Evolutionary conservation across 176 grass and related monocot genomes (phyloP), one percentile per base, ranked within the genome.

Genomic region (Lolium rigidum): DNA sequence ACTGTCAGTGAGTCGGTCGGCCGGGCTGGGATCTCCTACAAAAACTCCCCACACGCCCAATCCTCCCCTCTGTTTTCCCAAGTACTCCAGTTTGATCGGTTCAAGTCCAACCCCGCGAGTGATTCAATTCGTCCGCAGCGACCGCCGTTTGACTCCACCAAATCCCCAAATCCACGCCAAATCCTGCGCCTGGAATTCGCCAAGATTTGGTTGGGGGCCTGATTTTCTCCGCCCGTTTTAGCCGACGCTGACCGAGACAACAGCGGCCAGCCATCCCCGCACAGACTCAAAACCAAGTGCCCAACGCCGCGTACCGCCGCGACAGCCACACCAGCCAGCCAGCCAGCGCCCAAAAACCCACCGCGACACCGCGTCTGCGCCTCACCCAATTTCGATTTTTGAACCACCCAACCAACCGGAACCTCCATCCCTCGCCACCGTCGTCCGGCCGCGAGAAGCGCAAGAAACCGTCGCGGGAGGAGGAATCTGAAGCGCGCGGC

Each of bases 241-340:
- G 85, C 39, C 80, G 81, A 80, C 76, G 85, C 81, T 81, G 89
- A 84, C 85, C 59, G 59, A 84, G 89, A 51, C 89, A 87, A 68
- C 81, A 43, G 74, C 89, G 80, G 81, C n/a, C 58, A 67, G 9
- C 80, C 55, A 65, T 11, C 76, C 39, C n/a, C n/a, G n/a, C n/a
- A n/a, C n/a, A n/a, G n/a, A n/a, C n/a, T n/a, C 75, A 76, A 76
- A 76, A 76, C 72, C 24, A 2, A 8, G 46, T 41, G 9, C 3
- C 71, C 43, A 63, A 63, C 60, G 60, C 60, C 22, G 22, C 61
- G 61, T 21, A 6, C 16, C 70, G 37, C 58, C 81, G n/a, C 39
- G 38, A 50, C 57, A 18, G 50, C 8, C 41, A 50, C 43, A 9
- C 7, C 2, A 44, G 61, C 61, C 12, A n/a, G n/a, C n/a, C n/a